Evolutionary conservation across 179 eudicot genomes (phyloP).

Genomic region (Spinacia oleracea): DNA sequence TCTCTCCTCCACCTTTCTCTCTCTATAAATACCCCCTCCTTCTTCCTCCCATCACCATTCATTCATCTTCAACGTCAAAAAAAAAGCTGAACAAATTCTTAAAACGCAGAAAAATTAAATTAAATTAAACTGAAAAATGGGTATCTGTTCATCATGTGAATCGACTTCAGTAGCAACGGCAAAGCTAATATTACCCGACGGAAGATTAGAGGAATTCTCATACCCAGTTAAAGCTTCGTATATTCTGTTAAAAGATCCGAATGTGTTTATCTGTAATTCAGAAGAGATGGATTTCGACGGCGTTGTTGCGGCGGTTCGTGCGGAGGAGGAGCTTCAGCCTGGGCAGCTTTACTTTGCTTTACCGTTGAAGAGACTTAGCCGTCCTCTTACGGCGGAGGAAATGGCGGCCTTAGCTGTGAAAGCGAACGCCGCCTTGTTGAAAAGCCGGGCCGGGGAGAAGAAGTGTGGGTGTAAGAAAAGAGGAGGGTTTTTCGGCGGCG

Average conservation of each 20-base stretch:
- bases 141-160: constrained; percentile 62
- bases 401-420: constrained; percentile 91
- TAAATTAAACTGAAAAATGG: too few species aligned
- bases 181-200: constrained; percentile 62
- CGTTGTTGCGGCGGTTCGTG: constrained; percentile 44
- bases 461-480: constrained; percentile 33
- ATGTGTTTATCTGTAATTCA: constrained; percentile 66
- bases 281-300: constrained; percentile 80
- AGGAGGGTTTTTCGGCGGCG: constrained; percentile 20
- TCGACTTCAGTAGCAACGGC: constrained; percentile 56
- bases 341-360: constrained; percentile 80
- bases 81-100: not conserved
- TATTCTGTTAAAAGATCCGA: constrained; percentile 46
- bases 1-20: not conserved
- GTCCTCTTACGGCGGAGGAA: constrained; percentile 60
- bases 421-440: constrained; percentile 68
- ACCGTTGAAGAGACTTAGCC: constrained; percentile 49
- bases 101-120: not conserved
- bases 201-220: constrained; percentile 62
- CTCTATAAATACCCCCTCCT: constrained; percentile 14
- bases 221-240: constrained; percentile 67
- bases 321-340: constrained; percentile 60
- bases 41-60: not conserved
- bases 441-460: constrained; percentile 32
- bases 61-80: not conserved